Base-by-base conservation (phyloP, 2,329 filamentous ascomycete genomes). In the Fonsecaea monophora region DNA sequence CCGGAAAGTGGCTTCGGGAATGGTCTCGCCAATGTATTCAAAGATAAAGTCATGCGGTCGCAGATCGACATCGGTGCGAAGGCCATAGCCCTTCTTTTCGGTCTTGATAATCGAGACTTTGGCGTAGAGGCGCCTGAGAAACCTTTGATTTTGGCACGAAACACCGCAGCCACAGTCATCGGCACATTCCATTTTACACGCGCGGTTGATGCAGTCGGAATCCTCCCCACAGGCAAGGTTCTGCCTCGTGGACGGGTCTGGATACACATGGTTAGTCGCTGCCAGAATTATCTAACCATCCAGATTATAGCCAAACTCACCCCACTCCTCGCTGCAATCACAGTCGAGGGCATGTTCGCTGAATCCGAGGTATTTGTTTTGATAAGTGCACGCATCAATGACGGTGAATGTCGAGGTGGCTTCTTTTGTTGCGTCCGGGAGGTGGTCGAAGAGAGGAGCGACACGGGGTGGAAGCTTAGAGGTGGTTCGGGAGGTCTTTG, bases 11-110 rank as follows among this genome's bases (percentile, higher is more conserved):
- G 87, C 86, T 80, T 99, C 94, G 74, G 96, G 94, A 77, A 99
- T 97, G 73, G 98, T 95, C 80, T 99, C 95, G 73, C 95, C 95
- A 73, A 99, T 94, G 78, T 99, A 99, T 81, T 99, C 95, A 77
- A 92, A 98, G 73, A 99, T 92, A 77, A 99, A 97, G 76, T 97
- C 92, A 76, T 96, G 89, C 25, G 91, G 84, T 70, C 90, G 86
- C 69, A 99, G 83, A 71, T 93, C 85, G 53, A 83, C 81, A 79
- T 98, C 90, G 64, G 94, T 87, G 65, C 95, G 91, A 66, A 99
- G 86, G 48, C 95, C 95, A 74, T 91, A 98, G 48, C 95, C 95
- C 79, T 99, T 99, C 83, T 98, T 97, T 69, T 97, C 94, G 0
- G 95, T 98, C 78, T 96, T 94, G 84, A 99, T 96, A 74, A 99